These are phyloP conservation scores for Ambrosia hybrid DNA, from an alignment of 140 eudicot species.

Conservation along the genomic window DNA sequence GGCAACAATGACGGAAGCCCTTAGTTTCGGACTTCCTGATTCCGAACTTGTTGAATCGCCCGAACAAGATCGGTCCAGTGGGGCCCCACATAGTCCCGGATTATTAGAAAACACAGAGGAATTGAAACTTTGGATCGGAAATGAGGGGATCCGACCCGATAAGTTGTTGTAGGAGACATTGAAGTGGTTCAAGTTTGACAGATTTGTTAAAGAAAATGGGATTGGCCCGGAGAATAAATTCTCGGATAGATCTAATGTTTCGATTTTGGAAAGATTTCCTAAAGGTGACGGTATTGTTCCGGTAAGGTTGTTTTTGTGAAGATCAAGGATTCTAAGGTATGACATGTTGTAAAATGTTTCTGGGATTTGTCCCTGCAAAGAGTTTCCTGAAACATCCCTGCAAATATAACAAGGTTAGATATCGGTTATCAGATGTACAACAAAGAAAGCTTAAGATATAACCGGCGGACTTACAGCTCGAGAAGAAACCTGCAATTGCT, in stretches of 20 bases:
- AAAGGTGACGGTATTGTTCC: conserved; percentile 71
- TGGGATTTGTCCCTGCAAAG: conserved; percentile 74
- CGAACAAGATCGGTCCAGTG: conserved; percentile 52
- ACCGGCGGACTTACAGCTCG: conserved; percentile 72
- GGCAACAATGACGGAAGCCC: conserved; percentile 76
- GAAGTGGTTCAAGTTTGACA: conserved; percentile 57
- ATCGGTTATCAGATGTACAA: conserved; percentile 2
- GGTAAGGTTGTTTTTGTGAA: conserved; percentile 61
- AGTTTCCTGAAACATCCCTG: conserved; percentile 95
- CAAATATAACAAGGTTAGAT: conserved; percentile 26
- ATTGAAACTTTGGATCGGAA: conserved; percentile 52
- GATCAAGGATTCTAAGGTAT: conserved; percentile 74
- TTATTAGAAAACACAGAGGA: conserved; percentile 58
- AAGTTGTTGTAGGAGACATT: conserved; percentile 77
- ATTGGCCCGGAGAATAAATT: conserved; percentile 72
- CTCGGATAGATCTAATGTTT: conserved; percentile 69
- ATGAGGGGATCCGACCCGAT: conserved; percentile 65
- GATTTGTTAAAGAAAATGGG: conserved; percentile 56
- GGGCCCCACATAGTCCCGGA: conserved; percentile 74
- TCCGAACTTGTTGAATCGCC: conserved; percentile 30
- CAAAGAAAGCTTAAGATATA: conserved; percentile 19
- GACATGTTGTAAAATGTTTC: conserved; percentile 78
- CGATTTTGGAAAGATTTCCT: conserved; percentile 67
- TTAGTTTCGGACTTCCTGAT: conserved; percentile 50
- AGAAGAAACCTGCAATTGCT: conserved; percentile 83